Evolutionary conservation across 1,284 basidiomycete genomes (phyloP), one percentile per base, ranked within the genome.

Genomic region (Trichosporon asahii): DNA sequence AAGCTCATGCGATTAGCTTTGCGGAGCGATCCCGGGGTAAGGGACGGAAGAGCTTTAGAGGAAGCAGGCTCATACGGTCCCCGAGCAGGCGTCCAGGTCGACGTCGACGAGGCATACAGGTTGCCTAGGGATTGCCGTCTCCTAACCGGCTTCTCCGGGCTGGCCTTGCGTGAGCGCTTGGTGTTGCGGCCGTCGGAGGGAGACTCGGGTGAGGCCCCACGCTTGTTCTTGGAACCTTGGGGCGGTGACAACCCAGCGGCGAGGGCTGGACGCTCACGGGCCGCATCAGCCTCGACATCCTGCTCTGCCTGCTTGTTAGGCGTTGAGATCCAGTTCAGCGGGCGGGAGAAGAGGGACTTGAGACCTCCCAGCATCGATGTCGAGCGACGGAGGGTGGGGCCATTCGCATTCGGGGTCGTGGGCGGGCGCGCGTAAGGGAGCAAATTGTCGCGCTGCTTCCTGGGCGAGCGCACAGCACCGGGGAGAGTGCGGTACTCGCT

Each of bases 251-350:
- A 40, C 29, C 37, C 31, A 49, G 64, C 27, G 27, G 57, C 57
- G 29, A 31, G 44, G 37, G 29, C 68, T 35, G 33, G 66, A 44
- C 29, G 57, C 27, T 61, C 29, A 29, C 57, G 57, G 23, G 55
- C 60, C 21, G 60, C 49, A 7, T 29, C 40, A 4, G 40, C 68
- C 35, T 57, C 12, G 3, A 31, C 12, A 23, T 60, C 33, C 18
- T 44, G 18, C 23, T 65, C 29, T 14, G 9, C 33, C 18, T 49
- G 35, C 25, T 46, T 65, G 27, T 25, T 40, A 21, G 80, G 78
- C 0, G 79, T 79, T 8, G 76, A 75, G 25, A 80, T 73, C 78
- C 78, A 80, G 21, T 71, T 70, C 0, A 80, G 68, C 0, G 80
- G 78, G 66, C 74, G 76, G 7, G 76, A 72, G 37, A 82, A 75